These are phyloP conservation scores for Sporothrix pseudoabietina DNA, from an alignment of 2,329 filamentous ascomycete genomes.

Conservation along the genomic window DNA sequence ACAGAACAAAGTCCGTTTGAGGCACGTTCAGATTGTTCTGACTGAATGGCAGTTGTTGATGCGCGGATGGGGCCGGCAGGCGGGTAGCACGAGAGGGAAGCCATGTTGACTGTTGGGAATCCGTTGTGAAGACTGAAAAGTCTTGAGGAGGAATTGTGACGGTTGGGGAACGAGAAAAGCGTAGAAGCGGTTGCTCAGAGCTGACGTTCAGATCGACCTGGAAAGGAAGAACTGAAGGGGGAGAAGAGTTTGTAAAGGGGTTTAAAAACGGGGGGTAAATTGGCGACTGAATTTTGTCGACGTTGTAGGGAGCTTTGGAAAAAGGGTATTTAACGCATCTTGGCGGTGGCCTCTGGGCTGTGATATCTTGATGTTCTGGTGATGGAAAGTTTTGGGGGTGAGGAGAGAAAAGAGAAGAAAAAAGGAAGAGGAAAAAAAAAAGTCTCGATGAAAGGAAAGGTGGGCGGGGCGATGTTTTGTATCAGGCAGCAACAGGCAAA, in stretches of 20 bases:
- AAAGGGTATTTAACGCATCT: constrained; percentile 61
- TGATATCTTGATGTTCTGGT: constrained; percentile 37
- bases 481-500: constrained; percentile 40
- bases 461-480: constrained; percentile 45
- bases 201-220: constrained; percentile 69
- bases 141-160: constrained; percentile 66
- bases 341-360: constrained; percentile 46
- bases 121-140: constrained; percentile 79
- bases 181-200: constrained; percentile 59
- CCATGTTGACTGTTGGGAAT: constrained; percentile 76
- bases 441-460: constrained; percentile 35
- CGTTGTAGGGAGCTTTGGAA: constrained; percentile 42
- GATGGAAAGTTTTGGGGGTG: constrained; percentile 42
- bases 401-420: constrained; percentile 44
- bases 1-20: constrained; percentile 78
- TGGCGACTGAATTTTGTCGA: constrained; percentile 58
- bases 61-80: constrained; percentile 65
- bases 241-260: constrained; percentile 47
- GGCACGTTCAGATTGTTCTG: constrained; percentile 48
- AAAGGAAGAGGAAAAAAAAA: constrained; percentile 37
- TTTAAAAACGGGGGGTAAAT: constrained; percentile 41
- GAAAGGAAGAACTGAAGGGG: constrained; percentile 54
- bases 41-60: constrained; percentile 54
- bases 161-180: constrained; percentile 60
- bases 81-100: constrained; percentile 68